A percentile compares a stretch with the other conserved stretches of the same genome.
phyloP scores from a whole-genome alignment of 306 rosid genomes.

The Pueraria montana region DNA sequence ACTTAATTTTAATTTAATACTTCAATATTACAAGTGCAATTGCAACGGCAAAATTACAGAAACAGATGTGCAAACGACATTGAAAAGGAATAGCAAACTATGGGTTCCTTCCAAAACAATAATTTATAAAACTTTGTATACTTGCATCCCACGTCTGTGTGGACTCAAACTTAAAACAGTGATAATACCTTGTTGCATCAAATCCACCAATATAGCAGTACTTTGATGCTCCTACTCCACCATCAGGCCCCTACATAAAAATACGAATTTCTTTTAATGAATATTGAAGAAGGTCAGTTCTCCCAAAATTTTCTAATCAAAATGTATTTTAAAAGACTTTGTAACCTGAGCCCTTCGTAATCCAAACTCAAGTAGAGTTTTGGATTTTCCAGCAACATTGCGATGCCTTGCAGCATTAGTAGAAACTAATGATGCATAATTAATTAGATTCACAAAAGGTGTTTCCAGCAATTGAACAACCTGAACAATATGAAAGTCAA shows the following conservation, averaged over 20 bases:
- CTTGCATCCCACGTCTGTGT: neutral
- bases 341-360: conserved; percentile 92
- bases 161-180: conserved; percentile 8
- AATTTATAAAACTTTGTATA: neutral
- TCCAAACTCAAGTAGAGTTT: conserved; percentile 95
- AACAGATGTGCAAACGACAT: neutral
- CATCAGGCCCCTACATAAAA: conserved; percentile 93
- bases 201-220: conserved; percentile 98
- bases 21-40: conserved; percentile 10
- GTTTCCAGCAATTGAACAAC: conserved; percentile 97
- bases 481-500: conserved; percentile 59
- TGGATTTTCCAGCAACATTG: conserved; percentile 95
- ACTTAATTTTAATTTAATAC: conserved; percentile 14
- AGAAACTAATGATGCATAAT: conserved; percentile 91
- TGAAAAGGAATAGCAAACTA: conserved; percentile 22
- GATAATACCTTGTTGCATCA: conserved; percentile 91
- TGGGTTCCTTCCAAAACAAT: conserved; percentile 24
- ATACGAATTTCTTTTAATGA: conserved; percentile 43
- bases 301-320: conserved; percentile 21
- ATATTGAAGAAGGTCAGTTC: conserved; percentile 27
- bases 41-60: neutral
- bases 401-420: conserved; percentile 99
- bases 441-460: conserved; percentile 88
- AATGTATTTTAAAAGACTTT: conserved; percentile 38
- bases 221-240: conserved; percentile 93